These are phyloP conservation scores for Dalbergia cochinchinensis DNA, from an alignment of 306 rosid species.

Conservation along the genomic window DNA sequence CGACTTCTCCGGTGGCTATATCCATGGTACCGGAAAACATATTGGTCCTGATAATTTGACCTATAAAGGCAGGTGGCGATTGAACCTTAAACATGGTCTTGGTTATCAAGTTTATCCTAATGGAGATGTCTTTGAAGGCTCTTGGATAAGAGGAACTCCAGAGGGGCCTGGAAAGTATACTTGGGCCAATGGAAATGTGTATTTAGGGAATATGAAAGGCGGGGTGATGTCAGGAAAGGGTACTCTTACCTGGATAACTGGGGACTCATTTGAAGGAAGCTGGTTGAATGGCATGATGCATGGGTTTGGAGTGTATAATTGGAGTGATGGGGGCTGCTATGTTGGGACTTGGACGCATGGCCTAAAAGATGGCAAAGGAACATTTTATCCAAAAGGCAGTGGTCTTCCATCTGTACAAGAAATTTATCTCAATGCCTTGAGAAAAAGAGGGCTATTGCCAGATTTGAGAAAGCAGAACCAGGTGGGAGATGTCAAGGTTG, in stretches of 20 bases:
- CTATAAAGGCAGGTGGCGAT: constrained; percentile 85
- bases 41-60: constrained; percentile 64
- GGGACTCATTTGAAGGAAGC: constrained; percentile 85
- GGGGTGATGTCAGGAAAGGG: constrained; percentile 90
- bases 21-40: constrained; percentile 79
- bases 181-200: constrained; percentile 85
- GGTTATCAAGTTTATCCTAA: constrained; percentile 80
- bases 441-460: constrained; percentile 87
- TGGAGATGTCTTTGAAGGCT: constrained; percentile 83
- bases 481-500: constrained; percentile 65
- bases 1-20: constrained; percentile 85
- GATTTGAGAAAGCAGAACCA: constrained; percentile 76
- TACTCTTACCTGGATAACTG: constrained; percentile 84
- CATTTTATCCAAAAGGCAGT: constrained; percentile 81
- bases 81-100: constrained; percentile 86
- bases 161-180: constrained; percentile 94
- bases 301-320: constrained; percentile 85
- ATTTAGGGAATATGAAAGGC: constrained; percentile 86
- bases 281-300: constrained; percentile 90
- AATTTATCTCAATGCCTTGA: constrained; percentile 81
- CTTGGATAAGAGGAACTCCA: constrained; percentile 87
- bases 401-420: constrained; percentile 77
- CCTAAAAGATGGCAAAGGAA: constrained; percentile 91
- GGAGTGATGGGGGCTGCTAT: constrained; percentile 89
- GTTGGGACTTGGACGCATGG: constrained; percentile 93